A percentile compares a stretch with the other conserved stretches of the same genome.
phyloP scores from a whole-genome alignment of 176 grass and related monocot genomes.

The Oryza punctata region DNA sequence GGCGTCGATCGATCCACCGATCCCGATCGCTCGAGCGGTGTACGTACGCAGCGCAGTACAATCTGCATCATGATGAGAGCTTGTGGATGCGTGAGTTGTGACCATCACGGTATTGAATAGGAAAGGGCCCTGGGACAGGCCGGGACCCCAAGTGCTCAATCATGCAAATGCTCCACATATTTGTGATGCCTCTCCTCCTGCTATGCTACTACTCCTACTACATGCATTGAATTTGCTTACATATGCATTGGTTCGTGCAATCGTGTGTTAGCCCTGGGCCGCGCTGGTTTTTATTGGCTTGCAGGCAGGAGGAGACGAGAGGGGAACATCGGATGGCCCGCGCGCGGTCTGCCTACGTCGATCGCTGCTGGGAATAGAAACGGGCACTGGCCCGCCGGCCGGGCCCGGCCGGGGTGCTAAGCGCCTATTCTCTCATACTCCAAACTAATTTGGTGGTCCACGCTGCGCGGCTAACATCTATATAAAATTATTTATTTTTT shows the following conservation, averaged over 20 bases:
- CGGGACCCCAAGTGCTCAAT: conserved; percentile 54
- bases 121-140: conserved; percentile 24
- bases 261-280: conserved; percentile 20
- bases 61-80: conserved; percentile 45
- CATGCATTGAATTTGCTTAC: conserved; percentile 58
- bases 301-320: background rate
- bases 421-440: background rate
- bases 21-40: background rate
- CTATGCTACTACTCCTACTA: conserved; percentile 1
- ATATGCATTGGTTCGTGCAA: conserved; percentile 6
- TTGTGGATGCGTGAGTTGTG: conserved; percentile 59
- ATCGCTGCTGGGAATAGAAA: background rate
- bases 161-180: conserved; percentile 48
- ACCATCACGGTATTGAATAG: conserved; percentile 81
- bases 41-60: background rate
- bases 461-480: no score
- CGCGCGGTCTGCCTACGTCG: background rate
- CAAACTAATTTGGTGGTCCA: no score
- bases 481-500: no score
- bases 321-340: background rate
- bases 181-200: background rate
- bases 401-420: background rate
- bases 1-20: background rate
- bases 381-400: background rate
- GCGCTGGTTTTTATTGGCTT: conserved; percentile 36